Evolutionary conservation across 164 flowering plant species (phyloP), one percentile per base, ranked within the genome.

Genomic region (Litsea cubeba): DNA sequence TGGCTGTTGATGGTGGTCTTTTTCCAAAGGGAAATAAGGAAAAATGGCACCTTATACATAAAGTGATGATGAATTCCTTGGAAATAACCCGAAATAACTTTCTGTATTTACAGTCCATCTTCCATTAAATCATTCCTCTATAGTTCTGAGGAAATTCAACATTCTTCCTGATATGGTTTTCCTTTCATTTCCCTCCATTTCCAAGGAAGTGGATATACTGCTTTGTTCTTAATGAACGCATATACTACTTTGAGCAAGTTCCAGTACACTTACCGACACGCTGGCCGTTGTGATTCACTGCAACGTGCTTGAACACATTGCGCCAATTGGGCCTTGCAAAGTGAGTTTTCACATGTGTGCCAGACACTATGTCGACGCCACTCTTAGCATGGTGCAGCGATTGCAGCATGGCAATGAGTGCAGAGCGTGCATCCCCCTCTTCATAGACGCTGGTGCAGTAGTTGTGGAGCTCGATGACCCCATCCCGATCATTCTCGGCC

Each of bases 401-500:
- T 28, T 90, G 94, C 10, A 90, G 87, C 90, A 88, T 88, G 24
- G 88, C 76, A 68, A 89, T 87, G 63, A 89, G 75, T 1, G 94
- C 92, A 0, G 94, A 90, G 6, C 92, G 71, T 0, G 92, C 94
- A 70, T 90, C 94, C 0, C 92, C 94, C 79, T 90, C 92, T 77
- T 90, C 88, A 32, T 88, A 87, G 1, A 88, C 92, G 71, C 94
- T 87, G 8, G 92, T 87, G 79, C 88, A 87, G 71, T 88, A 85
- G 75, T 88, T 88, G 75, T 90, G 89, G 5, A 90, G 83, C 82
- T 88, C 92, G 23, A 90, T 90, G 10, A 85, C 78, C 0, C 83
- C 75, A 0, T 84, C 80, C 5, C 14, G 22, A 14, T 90, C 90
- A 5, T 77, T 78, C 50, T 88, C 90, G 0, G 88, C 88, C 5